These are phyloP conservation scores for Shiraia sp. DNA, from an alignment of 2,329 filamentous ascomycete genomes.

Conservation along the genomic window DNA sequence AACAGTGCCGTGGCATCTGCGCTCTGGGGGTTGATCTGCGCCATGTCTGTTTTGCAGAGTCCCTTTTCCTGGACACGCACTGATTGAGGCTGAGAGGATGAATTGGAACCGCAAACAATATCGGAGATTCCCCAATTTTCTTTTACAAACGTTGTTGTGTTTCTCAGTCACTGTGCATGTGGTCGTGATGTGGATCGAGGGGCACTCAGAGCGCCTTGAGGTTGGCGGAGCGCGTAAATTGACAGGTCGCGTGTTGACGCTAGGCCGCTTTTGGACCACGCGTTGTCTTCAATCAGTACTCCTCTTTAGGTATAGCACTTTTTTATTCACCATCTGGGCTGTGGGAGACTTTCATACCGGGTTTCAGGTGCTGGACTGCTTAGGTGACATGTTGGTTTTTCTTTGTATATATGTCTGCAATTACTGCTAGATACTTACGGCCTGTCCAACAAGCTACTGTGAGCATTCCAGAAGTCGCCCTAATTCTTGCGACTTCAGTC, in stretches of 20 bases:
- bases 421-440: no score
- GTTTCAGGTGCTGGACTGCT: slow-evolving; percentile 5
- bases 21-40: slow-evolving; percentile 64
- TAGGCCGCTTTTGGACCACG: slow-evolving; percentile 18
- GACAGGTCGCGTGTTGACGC: slow-evolving; percentile 14
- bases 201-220: slow-evolving; percentile 17
- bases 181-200: slow-evolving; percentile 16
- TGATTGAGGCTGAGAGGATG: no score
- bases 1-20: slow-evolving; percentile 83
- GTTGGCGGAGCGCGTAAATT: slow-evolving; percentile 20
- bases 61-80: no score
- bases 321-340: neutral
- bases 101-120: no score
- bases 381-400: no score
- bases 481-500: no score
- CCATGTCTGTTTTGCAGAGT: slow-evolving; percentile 25
- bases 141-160: slow-evolving; percentile 12
- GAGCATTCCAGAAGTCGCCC: no score
- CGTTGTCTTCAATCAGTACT: slow-evolving; percentile 20
- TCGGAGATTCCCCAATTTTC: no score
- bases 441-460: no score
- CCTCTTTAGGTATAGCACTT: slow-evolving; percentile 21
- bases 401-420: no score
- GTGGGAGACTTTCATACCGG: no score
- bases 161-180: slow-evolving; percentile 7